These are phyloP conservation scores for Apophysomyces elegans DNA, from an alignment of 371 early-diverging fungal genomes.

Conservation along the genomic window DNA sequence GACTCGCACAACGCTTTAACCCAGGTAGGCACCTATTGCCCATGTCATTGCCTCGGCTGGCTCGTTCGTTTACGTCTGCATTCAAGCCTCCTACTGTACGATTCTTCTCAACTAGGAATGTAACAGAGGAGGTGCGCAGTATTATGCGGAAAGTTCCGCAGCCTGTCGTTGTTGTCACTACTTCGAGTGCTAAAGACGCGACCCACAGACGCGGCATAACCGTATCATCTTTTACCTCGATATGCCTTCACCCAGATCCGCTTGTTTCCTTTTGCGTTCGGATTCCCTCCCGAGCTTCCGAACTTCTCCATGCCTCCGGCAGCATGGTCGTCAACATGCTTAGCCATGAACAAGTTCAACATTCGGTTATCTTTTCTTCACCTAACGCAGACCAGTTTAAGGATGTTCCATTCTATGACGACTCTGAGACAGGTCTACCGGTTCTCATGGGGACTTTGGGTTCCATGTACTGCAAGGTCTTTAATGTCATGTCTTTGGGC, in stretches of 20 bases:
- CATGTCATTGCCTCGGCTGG: not conserved
- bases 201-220: conserved; percentile 65
- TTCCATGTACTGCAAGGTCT: conserved; percentile 62
- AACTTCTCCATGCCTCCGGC: conserved; percentile 55
- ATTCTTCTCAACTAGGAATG: conserved; percentile 13
- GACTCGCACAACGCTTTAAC: no score
- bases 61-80: not conserved
- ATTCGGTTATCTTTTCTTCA: conserved; percentile 69
- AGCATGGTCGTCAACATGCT: conserved; percentile 70
- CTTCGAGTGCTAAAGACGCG: conserved; percentile 43
- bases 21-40: no score
- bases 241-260: conserved; percentile 68
- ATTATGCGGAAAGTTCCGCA: conserved; percentile 71
- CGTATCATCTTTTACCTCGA: conserved; percentile 71
- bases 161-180: conserved; percentile 66
- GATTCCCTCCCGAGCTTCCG: conserved; percentile 65
- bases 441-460: conserved; percentile 67
- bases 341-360: conserved; percentile 61
- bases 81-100: conserved; percentile 1
- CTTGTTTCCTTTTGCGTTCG: conserved; percentile 70
- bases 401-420: conserved; percentile 57
- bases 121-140: conserved; percentile 54
- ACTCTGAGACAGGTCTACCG: conserved; percentile 57
- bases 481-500: conserved; percentile 57
- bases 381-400: conserved; percentile 59